Evolutionary conservation across 1,284 basidiomycete species (phyloP), one percentile per base, ranked within the genome.

Genomic region (Boletus smithii): DNA sequence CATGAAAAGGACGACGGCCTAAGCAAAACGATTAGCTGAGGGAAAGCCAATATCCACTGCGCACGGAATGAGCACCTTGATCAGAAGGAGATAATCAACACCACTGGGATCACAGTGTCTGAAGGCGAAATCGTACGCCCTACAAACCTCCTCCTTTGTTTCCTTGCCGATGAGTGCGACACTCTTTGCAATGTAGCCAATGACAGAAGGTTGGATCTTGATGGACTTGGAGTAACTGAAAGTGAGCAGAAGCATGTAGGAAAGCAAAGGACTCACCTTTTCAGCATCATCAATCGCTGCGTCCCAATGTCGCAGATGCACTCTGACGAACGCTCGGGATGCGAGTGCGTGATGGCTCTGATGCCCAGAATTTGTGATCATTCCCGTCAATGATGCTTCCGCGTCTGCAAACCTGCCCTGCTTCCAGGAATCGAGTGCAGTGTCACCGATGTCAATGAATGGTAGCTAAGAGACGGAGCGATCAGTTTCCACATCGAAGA

Each of bases 131-230:
- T 46, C 48, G 9, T 27, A 45, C 2, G 14, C 7, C 3, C 23
- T 26, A 17, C 24, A 42, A 1, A 4, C 51, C 9, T 24, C 14
- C 6, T 11, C 4, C 9, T 6, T 44, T n/a, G 42, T 13, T 3
- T 42, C 34, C 0, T 16, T 45, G 1, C 46, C 20, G 1, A 46
- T 36, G 16, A 49, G 51, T 0, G 51, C 52, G 5, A 49, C 20
- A 14, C 23, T 41, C 22, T 44, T 46, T 30, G 53, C 48, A 13
- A 46, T 44, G 23, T 52, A 42, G 3, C 38, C 51, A 6, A 54
- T 27, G 5, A 42, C 10, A 3, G 46, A 49, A 13, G 24, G 22
- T 7, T 33, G 24, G 1, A 23, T 20, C 1, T 23, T 10, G 7
- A 53, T 22, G 6, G 51, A 49, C 51, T 40, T 27, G 18, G 13